Evolutionary conservation across 345 rosid species (phyloP).

Genomic region (Trapa bicornis): DNA sequence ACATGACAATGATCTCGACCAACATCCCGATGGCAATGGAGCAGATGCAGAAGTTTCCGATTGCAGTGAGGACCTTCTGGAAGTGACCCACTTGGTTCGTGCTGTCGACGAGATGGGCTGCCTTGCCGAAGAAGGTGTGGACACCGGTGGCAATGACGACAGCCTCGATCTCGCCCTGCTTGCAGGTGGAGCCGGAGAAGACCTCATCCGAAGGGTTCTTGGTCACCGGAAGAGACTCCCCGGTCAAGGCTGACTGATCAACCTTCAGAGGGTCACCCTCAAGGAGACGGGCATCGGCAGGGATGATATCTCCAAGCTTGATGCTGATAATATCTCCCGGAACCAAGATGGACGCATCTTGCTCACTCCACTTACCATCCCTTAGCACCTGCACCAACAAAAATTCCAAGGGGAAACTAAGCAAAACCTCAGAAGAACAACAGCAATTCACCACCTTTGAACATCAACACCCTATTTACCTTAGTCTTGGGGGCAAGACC

Average conservation of each 20-base stretch:
- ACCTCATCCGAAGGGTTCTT: conserved; percentile 21
- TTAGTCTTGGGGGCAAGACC: conserved; percentile 32
- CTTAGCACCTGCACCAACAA: conserved; percentile 17
- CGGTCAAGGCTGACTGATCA: conserved; percentile 34
- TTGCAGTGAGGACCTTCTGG: conserved; percentile 27
- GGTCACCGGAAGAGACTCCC: conserved; percentile 30
- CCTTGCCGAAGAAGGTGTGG: conserved; percentile 33
- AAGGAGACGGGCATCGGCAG: conserved; percentile 32
- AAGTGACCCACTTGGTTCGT: conserved; percentile 28
- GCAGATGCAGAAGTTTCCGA: conserved; percentile 35
- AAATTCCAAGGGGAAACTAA: not conserved
- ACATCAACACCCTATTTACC: conserved; percentile 8
- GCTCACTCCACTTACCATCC: conserved; percentile 28
- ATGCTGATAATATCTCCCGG: conserved; percentile 30
- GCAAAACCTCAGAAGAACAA: not conserved
- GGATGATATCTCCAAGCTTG: conserved; percentile 30
- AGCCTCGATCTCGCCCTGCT: conserved; percentile 30
- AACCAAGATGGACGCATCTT: conserved; percentile 28
- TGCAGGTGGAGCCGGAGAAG: conserved; percentile 29
- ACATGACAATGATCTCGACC: conserved; percentile 28
- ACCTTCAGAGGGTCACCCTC: conserved; percentile 31
- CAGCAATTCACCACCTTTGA: too few species aligned
- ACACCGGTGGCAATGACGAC: conserved; percentile 30
- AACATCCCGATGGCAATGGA: conserved; percentile 29
- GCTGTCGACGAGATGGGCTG: conserved; percentile 30